Conservation (phyloP, 352 stramenopile genomes). For the Phytopythium ostracodes region DNA sequence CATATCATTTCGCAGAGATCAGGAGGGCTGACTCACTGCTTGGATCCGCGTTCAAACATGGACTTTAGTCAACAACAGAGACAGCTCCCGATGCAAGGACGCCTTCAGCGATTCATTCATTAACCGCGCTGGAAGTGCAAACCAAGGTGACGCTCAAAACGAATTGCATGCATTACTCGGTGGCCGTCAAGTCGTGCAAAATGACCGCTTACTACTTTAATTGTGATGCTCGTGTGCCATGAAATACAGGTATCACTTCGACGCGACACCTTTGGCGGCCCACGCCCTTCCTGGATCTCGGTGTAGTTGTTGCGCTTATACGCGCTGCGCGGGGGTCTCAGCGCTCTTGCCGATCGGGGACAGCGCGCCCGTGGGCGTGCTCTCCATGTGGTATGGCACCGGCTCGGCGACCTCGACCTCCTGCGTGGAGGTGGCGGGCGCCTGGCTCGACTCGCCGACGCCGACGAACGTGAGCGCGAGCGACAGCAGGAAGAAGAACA, state of each 20-base stretch:
- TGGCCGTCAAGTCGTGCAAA: too few species aligned
- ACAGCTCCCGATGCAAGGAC: too few species aligned
- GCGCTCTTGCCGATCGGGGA: constrained; percentile 28
- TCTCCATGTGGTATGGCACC: constrained; percentile 21
- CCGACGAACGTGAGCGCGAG: constrained; percentile 32
- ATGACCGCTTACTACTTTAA: constrained; percentile 1
- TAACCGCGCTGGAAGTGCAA: too few species aligned
- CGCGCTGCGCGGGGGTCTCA: constrained; percentile 14
- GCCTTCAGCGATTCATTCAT: too few species aligned
- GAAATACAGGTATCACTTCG: neutral
- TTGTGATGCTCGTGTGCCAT: neutral
- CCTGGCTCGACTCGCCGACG: constrained; percentile 3
- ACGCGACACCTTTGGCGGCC: neutral
- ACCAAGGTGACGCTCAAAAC: too few species aligned
- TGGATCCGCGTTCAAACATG: too few species aligned
- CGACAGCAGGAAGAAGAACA: constrained; percentile 36
- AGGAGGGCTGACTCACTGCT: too few species aligned
- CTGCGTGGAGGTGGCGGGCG: constrained; percentile 2
- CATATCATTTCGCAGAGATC: too few species aligned
- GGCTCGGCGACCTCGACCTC: constrained; percentile 19
- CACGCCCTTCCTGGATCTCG: neutral
- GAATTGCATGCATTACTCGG: too few species aligned
- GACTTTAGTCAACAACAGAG: too few species aligned
- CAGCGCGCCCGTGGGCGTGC: constrained; percentile 25
- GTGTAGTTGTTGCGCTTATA: neutral